phyloP scores from a whole-genome alignment of 116 monocot genomes.

The Iris pallida region DNA sequence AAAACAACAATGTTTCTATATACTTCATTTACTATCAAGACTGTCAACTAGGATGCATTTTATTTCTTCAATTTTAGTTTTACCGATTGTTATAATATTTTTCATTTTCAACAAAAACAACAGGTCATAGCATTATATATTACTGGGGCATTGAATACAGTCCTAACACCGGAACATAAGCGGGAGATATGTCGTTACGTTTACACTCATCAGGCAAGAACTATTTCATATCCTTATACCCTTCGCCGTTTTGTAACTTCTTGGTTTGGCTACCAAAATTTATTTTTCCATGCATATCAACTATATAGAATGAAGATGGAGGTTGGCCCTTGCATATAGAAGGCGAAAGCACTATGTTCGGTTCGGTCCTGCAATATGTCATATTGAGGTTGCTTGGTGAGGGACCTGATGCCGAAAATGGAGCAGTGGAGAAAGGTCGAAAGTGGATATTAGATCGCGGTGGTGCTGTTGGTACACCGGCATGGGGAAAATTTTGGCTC shows the following conservation, averaged over 20 bases:
- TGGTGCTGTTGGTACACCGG: constrained; percentile 53
- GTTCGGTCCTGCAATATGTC: constrained; percentile 60
- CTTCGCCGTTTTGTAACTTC: too few relatives aligned
- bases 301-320: constrained; percentile 76
- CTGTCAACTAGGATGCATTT: too few relatives aligned
- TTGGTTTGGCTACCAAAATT: too few relatives aligned
- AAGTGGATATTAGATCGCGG: constrained; percentile 85
- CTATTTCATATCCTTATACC: too few relatives aligned
- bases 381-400: constrained; percentile 76
- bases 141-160: constrained; percentile 36
- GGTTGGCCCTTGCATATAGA: constrained; percentile 93
- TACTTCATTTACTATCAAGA: too few relatives aligned
- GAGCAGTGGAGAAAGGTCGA: constrained; percentile 64
- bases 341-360: constrained; percentile 90
- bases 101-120: neutral
- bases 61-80: too few relatives aligned
- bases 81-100: too few relatives aligned
- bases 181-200: constrained; percentile 47
- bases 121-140: constrained; percentile 45
- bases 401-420: constrained; percentile 56
- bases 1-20: too few relatives aligned
- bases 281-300: too few relatives aligned
- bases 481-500: constrained; percentile 89
- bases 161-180: constrained; percentile 32
- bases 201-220: constrained; percentile 47